Evolutionary conservation across 2,329 filamentous ascomycete genomes (phyloP), one percentile per base, ranked within the genome.

Genomic region (Amphichorda felina): DNA sequence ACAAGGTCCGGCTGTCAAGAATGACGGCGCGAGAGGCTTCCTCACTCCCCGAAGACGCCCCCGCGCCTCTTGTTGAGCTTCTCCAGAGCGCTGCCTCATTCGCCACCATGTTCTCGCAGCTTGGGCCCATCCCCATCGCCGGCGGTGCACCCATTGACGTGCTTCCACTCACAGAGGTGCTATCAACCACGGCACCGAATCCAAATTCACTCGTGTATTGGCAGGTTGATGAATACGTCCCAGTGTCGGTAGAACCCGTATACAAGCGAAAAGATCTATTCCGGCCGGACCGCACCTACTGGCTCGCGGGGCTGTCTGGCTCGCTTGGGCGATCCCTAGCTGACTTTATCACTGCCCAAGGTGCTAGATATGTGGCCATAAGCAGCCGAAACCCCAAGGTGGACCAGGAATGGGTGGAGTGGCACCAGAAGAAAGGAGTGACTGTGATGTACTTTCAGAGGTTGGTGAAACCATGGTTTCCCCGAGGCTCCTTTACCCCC

Each of bases 321-420:
- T 41, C 46, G 1, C 24, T 63, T 1, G 63, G 62, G 2, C 49
- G 48, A 9, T 58, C 62, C 0, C 45, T 65, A 1, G 54, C 48
- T 29, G 34, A 50, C 24, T 66, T 53, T 56, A 64, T 64, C 60
- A 47, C 56, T 2, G 34, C 30, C 0, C 47, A 49, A 8, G 63
- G 61, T 0, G 63, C 60, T 0, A 41, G 50, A 10, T 40, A 56
- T 25, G 32, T 66, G 1, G 55, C 51, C 1, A 22, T 70, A 2
- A 54, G 58, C 0, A 64, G 59, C 32, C 56, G 64, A 1, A 51
- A 49, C 10, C 50, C 60, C 3, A 43, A 52, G 3, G 38, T 63
- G 2, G 45, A 59, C 8, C 32, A 45, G 5, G 34, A 30, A 2
- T 57, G 49, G 45, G 28, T 57, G 10, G 38, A 48, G 9, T 30